These are phyloP conservation scores for Penicillium taxi DNA, from an alignment of 495 filamentous ascomycete species.

Conservation along the genomic window DNA sequence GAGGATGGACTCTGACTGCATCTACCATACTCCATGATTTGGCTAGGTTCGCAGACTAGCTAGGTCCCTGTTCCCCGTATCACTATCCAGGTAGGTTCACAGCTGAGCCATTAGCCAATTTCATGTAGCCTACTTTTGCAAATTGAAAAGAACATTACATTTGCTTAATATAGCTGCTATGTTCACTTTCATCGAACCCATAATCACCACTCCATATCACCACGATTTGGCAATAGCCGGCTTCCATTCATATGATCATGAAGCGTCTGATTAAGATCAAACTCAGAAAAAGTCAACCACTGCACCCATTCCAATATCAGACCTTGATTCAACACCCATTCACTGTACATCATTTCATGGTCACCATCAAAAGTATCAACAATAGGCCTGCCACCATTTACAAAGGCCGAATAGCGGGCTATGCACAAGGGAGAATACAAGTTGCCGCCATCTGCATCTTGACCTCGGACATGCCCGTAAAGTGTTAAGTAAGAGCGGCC, in stretches of 20 bases:
- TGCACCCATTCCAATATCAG: constrained; percentile 5
- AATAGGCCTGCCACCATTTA: constrained; percentile 1
- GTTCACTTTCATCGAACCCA: too few species aligned
- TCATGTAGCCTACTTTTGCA: too few species aligned
- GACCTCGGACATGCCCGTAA: neutral
- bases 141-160: too few species aligned
- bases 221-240: constrained; percentile 3
- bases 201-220: too few species aligned
- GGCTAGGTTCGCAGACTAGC: too few species aligned
- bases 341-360: neutral
- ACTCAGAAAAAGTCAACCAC: constrained; percentile 4
- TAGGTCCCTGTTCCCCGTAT: too few species aligned
- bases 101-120: too few species aligned
- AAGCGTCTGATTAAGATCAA: constrained; percentile 8
- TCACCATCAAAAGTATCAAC: constrained; percentile 1
- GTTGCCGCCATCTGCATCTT: neutral
- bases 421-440: neutral
- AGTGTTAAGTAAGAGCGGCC: neutral
- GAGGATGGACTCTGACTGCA: too few species aligned
- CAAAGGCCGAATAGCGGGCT: neutral
- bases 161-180: too few species aligned
- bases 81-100: too few species aligned
- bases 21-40: too few species aligned
- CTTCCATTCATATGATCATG: constrained; percentile 6
- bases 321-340: constrained; percentile 5